Conservation (phyloP, 2,329 filamentous ascomycete genomes). For the Talaromyces marneffei region DNA sequence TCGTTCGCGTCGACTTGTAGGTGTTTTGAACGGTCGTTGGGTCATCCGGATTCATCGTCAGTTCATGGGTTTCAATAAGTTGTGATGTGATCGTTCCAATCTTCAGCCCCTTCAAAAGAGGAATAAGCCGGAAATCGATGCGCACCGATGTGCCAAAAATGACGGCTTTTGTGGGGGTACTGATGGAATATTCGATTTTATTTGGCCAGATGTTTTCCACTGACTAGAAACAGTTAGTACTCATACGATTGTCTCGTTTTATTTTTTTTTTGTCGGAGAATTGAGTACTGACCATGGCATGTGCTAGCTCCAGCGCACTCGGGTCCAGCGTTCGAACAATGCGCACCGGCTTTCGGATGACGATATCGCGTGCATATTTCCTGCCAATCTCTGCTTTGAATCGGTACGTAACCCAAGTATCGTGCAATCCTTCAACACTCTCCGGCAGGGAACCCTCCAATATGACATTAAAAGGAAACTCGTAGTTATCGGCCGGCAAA, state of each 20-base stretch:
- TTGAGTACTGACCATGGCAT: constrained; percentile 68
- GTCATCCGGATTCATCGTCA: constrained; percentile 49
- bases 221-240: constrained; percentile 39
- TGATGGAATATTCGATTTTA: constrained; percentile 93
- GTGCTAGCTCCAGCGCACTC: constrained; percentile 68
- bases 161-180: constrained; percentile 87
- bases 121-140: constrained; percentile 80
- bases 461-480: constrained; percentile 72
- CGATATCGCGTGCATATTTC: constrained; percentile 81
- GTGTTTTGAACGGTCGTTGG: constrained; percentile 36
- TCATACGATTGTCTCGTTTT: no score
- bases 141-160: constrained; percentile 85
- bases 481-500: constrained; percentile 70
- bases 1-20: constrained; percentile 59
- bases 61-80: constrained; percentile 72
- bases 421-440: constrained; percentile 81
- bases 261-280: no score
- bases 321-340: constrained; percentile 73
- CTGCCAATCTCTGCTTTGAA: constrained; percentile 87
- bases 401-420: constrained; percentile 83
- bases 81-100: constrained; percentile 78
- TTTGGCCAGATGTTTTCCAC: constrained; percentile 98
- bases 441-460: constrained; percentile 67
- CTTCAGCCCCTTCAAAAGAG: constrained; percentile 78
- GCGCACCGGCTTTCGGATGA: constrained; percentile 70